Percentiles rank a stretch among this genome's conserved stretches.
Conservation (phyloP, 1,284 basidiomycete genomes). For the Abortiporus biennis region DNA sequence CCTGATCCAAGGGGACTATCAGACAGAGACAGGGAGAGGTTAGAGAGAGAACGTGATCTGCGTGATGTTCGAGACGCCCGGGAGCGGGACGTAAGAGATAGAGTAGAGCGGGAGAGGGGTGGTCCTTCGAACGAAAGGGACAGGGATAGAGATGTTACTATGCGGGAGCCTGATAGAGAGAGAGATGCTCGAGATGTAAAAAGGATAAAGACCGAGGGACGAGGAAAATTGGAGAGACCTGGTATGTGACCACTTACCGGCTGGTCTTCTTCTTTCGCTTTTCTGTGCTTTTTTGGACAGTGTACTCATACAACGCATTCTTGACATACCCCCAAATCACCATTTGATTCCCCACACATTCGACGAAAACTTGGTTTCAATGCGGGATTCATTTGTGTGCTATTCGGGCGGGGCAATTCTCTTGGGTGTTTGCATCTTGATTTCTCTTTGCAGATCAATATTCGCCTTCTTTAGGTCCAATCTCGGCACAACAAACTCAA, state of each 20-base stretch:
- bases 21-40: too few relatives aligned
- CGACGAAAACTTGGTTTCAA: too few relatives aligned
- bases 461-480: constrained; percentile 11
- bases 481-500: constrained; percentile 5
- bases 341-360: too few relatives aligned
- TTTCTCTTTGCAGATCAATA: constrained; percentile 9
- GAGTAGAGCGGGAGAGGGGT: constrained; percentile 6
- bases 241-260: constrained; percentile 8
- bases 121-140: constrained; percentile 12
- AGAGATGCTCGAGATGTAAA: background rate
- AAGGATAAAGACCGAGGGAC: background rate
- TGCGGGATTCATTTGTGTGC: too few relatives aligned
- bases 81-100: constrained; percentile 16
- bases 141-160: constrained; percentile 14
- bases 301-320: too few relatives aligned
- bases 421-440: background rate
- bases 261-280: background rate
- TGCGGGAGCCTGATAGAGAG: constrained; percentile 2
- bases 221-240: constrained; percentile 12
- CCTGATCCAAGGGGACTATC: too few relatives aligned
- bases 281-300: too few relatives aligned
- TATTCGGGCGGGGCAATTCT: too few relatives aligned
- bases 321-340: too few relatives aligned
- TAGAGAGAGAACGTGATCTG: constrained; percentile 22
- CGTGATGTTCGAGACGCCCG: constrained; percentile 10